phyloP scores from a whole-genome alignment of 2,329 filamentous ascomycete species.

The Dactylellina haptotyla region DNA sequence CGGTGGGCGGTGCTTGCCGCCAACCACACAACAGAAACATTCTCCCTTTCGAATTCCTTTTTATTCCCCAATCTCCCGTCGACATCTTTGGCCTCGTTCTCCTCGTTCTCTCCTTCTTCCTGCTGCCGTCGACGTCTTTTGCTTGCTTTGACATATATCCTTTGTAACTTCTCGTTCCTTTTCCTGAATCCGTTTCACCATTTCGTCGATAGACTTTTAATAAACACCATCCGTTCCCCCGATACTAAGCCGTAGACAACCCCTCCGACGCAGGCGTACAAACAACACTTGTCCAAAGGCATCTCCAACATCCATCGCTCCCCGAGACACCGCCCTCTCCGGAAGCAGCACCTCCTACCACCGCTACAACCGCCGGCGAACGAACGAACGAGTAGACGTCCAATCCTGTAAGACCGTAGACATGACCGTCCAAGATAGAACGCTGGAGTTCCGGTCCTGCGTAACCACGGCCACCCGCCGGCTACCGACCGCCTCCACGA shows the following conservation, averaged over 20 bases:
- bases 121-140: neutral
- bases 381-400: neutral
- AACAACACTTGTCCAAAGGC: conserved; percentile 34
- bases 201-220: neutral
- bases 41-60: no score
- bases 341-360: neutral
- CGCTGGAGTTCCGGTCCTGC: conserved; percentile 92
- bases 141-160: neutral
- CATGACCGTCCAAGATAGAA: conserved; percentile 92
- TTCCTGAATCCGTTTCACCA: neutral
- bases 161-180: neutral
- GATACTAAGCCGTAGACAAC: neutral
- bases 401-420: conserved; percentile 64
- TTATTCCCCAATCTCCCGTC: neutral
- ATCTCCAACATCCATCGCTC: conserved; percentile 8
- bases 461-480: conserved; percentile 70
- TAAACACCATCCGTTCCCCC: neutral
- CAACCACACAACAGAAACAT: no score
- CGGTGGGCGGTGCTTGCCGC: neutral
- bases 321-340: neutral
- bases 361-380: neutral
- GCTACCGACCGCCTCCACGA: conserved; percentile 79
- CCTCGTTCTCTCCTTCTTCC: neutral
- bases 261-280: conserved; percentile 5
- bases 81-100: neutral